A percentile compares a stretch with the other conserved stretches of the same genome.
Conservation (phyloP, 2,329 filamentous ascomycete genomes). For the Fusarium pseudonygamai region DNA sequence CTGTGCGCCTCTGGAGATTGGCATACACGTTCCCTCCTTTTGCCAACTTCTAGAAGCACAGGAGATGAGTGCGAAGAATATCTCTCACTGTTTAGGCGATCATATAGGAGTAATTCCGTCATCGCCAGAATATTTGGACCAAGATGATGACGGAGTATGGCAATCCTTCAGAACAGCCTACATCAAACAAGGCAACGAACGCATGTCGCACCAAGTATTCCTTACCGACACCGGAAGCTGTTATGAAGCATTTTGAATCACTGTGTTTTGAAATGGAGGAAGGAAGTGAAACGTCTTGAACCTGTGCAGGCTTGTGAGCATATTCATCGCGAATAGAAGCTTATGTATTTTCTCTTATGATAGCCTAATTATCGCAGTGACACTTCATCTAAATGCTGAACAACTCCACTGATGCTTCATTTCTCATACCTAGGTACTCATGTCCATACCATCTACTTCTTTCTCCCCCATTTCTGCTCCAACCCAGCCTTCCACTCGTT, state of each 20-base stretch:
- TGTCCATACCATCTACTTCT: background rate
- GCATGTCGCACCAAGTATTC: background rate
- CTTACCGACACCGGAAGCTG: background rate
- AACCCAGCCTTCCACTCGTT: slow-evolving; percentile 50
- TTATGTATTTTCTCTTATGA: background rate
- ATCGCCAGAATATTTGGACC: too few species aligned
- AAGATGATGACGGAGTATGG: background rate
- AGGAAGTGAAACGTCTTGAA: background rate
- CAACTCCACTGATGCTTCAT: slow-evolving; percentile 20
- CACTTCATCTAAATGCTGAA: background rate
- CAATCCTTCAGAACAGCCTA: background rate
- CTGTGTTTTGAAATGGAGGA: background rate
- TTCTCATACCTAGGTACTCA: background rate
- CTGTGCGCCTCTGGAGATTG: background rate
- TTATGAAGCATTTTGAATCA: background rate
- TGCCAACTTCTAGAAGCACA: background rate
- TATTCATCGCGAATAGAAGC: background rate
- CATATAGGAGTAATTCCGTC: background rate
- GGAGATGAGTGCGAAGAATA: background rate
- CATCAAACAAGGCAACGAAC: background rate
- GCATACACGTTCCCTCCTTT: background rate
- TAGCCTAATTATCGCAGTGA: background rate
- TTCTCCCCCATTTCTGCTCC: slow-evolving; percentile 43
- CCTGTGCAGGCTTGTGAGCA: background rate
- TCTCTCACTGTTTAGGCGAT: background rate